Conservation (phyloP, 2,329 filamentous ascomycete genomes). For the Talaromyces sp. region DNA sequence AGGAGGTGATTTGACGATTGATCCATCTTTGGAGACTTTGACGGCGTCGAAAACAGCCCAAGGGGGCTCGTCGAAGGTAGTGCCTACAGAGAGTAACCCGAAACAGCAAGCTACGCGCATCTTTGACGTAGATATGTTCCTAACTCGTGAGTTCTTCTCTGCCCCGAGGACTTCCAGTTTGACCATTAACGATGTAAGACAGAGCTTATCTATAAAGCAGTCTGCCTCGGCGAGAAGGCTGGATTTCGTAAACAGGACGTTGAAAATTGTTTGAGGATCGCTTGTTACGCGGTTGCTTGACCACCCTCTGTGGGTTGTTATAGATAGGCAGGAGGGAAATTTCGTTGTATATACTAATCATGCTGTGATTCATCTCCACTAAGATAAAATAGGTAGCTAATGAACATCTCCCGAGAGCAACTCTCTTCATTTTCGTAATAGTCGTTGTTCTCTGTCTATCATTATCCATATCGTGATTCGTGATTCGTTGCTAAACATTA, state of each 20-base stretch:
- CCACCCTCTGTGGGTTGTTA: background rate
- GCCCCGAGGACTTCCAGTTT: background rate
- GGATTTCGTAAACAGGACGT: conserved; percentile 20
- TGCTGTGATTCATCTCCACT: background rate
- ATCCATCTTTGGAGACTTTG: background rate
- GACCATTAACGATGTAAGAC: background rate
- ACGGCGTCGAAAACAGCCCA: background rate
- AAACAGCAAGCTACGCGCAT: background rate
- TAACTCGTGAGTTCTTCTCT: conserved; percentile 10
- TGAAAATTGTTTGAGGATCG: conserved; percentile 7
- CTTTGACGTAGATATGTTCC: conserved; percentile 15
- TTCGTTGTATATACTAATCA: background rate
- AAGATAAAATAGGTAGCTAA: background rate
- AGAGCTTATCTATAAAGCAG: conserved; percentile 14
- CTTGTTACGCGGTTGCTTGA: conserved; percentile 8
- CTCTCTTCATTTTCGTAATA: background rate
- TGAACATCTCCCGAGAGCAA: background rate
- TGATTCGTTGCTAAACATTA: conserved; percentile 1
- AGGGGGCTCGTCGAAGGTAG: background rate
- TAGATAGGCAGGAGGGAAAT: background rate
- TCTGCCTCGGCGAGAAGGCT: conserved; percentile 18
- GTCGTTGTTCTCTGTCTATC: background rate
- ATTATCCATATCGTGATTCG: conserved; percentile 1
- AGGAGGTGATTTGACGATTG: background rate
- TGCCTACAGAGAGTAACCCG: background rate